These are phyloP conservation scores for Fusarium proliferatum DNA, from an alignment of 2,329 filamentous ascomycete species.

Conservation along the genomic window DNA sequence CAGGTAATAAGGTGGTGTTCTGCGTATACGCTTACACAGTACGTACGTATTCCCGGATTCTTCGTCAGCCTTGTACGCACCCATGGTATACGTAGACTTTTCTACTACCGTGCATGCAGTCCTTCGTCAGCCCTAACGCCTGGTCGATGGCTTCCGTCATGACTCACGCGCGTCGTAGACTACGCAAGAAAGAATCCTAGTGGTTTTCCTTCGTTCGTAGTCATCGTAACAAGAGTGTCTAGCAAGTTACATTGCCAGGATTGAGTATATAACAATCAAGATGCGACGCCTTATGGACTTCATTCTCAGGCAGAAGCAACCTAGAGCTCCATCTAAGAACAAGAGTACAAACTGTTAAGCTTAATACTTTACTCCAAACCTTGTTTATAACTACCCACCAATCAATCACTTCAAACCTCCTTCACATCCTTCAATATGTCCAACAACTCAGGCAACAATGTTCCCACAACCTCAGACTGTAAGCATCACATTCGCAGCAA, in stretches of 20 bases:
- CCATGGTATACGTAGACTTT: constrained; percentile 16
- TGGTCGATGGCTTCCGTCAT: constrained; percentile 33
- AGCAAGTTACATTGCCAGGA: background rate
- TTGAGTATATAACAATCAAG: constrained; percentile 37
- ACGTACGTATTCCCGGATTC: background rate
- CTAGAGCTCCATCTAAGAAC: background rate
- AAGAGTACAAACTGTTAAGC: constrained; percentile 5
- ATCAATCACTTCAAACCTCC: background rate
- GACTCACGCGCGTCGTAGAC: constrained; percentile 38
- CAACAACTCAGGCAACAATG: constrained; percentile 24
- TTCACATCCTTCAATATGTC: constrained; percentile 15
- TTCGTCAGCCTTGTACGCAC: constrained; percentile 33
- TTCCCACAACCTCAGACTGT: constrained; percentile 26
- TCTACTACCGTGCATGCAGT: background rate
- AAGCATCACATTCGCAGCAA: constrained; percentile 4
- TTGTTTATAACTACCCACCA: background rate
- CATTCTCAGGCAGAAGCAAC: constrained; percentile 20
- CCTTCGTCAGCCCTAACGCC: constrained; percentile 14
- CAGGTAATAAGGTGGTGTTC: background rate
- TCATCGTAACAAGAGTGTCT: background rate
- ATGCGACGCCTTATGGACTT: constrained; percentile 7
- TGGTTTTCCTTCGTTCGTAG: background rate
- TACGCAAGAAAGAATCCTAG: constrained; percentile 22
- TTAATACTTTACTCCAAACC: background rate
- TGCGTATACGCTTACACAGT: constrained; percentile 10